These are phyloP conservation scores for Citrullus mucosospermus DNA, from an alignment of 306 rosid species.

Conservation along the genomic window DNA sequence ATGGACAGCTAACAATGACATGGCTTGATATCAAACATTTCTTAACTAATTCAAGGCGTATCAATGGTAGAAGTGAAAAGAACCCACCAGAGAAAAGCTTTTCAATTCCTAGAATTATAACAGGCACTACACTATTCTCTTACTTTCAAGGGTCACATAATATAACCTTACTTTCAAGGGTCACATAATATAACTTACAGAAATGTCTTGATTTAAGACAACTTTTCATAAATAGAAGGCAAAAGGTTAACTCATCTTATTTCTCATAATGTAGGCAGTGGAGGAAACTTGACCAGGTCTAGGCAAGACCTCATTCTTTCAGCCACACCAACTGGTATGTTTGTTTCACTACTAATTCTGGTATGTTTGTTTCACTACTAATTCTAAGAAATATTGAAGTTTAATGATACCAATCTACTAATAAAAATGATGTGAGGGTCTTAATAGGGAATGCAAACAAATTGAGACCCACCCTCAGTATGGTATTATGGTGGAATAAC, in stretches of 20 bases:
- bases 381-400: background rate
- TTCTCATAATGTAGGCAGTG: background rate
- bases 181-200: background rate
- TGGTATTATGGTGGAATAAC: background rate
- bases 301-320: background rate
- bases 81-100: background rate
- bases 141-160: background rate
- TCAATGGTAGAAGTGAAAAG: background rate
- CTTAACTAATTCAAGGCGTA: background rate
- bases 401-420: background rate
- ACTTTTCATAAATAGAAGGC: background rate
- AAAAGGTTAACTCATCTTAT: background rate
- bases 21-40: background rate
- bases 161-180: background rate
- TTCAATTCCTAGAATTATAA: background rate
- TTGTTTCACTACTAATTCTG: background rate
- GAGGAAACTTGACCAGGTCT: background rate
- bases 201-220: background rate
- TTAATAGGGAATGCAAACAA: background rate
- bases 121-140: background rate
- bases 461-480: background rate
- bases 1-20: background rate
- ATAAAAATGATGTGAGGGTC: background rate
- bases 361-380: background rate
- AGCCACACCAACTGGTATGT: background rate